Conservation (phyloP, 169 alveolate genomes). For the Perkinsus marinus region DNA sequence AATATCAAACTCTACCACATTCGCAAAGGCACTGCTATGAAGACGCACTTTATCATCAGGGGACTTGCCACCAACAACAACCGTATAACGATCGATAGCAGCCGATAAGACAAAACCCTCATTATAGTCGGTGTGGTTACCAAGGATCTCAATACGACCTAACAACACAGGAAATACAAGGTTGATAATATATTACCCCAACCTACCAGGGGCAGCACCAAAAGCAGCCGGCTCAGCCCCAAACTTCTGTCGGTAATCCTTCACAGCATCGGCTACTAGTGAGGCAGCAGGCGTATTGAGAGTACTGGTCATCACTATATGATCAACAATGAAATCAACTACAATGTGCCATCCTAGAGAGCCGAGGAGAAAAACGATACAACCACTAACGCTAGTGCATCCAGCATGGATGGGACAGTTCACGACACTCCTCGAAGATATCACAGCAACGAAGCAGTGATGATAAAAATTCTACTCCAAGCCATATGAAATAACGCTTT, state of each 20-base stretch:
- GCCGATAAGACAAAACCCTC: constrained; percentile 6
- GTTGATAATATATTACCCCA: not conserved
- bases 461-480: too few species aligned
- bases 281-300: not conserved
- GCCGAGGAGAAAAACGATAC: not conserved
- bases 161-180: not conserved
- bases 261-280: not conserved
- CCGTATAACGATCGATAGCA: not conserved
- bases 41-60: not conserved
- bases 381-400: not conserved
- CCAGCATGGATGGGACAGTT: not conserved
- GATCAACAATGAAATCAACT: not conserved
- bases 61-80: not conserved
- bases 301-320: not conserved
- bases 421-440: not conserved
- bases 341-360: not conserved
- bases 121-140: constrained; percentile 4
- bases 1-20: not conserved
- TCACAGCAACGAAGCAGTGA: too few species aligned
- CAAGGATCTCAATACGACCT: constrained; percentile 4
- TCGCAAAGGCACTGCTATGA: not conserved
- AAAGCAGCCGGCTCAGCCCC: not conserved
- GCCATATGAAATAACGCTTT: too few species aligned
- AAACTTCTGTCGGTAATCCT: not conserved
- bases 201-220: not conserved